Percentiles rank a stretch among this genome's conserved stretches.
phyloP scores from a whole-genome alignment of 2,329 filamentous ascomycete genomes.

The Pseudogymnoascus sp. region DNA sequence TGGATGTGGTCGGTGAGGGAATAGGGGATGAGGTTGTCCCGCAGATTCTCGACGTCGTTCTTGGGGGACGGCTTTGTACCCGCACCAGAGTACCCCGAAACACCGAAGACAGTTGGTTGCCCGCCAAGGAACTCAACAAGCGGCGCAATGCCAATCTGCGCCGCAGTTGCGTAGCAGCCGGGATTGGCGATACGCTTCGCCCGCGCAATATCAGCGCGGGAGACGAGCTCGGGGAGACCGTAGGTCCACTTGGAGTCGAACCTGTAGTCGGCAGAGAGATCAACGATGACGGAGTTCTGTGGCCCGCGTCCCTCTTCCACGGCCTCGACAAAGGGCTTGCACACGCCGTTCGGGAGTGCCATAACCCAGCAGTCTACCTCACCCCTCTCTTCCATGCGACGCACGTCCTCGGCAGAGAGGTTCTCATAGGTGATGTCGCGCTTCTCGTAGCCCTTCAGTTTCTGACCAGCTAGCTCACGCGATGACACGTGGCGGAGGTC shows the following conservation, averaged over 20 bases:
- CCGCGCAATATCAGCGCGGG: slow-evolving; percentile 65
- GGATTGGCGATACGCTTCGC: slow-evolving; percentile 84
- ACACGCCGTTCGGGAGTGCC: slow-evolving; percentile 91
- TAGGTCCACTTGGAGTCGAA: slow-evolving; percentile 85
- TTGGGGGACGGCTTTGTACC: slow-evolving; percentile 91
- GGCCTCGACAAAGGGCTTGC: slow-evolving; percentile 87
- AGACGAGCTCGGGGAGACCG: slow-evolving; percentile 77
- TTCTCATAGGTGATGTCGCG: slow-evolving; percentile 89
- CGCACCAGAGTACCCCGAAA: slow-evolving; percentile 89
- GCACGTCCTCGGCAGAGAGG: slow-evolving; percentile 76
- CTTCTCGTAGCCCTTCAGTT: slow-evolving; percentile 85
- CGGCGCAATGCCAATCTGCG: slow-evolving; percentile 81
- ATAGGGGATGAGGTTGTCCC: slow-evolving; percentile 85
- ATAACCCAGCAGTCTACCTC: slow-evolving; percentile 96
- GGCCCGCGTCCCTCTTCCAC: slow-evolving; percentile 59
- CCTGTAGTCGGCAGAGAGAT: slow-evolving; percentile 93
- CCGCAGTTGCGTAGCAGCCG: slow-evolving; percentile 90
- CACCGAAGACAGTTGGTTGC: slow-evolving; percentile 76
- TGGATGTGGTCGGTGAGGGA: slow-evolving; percentile 90
- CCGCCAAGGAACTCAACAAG: slow-evolving; percentile 68
- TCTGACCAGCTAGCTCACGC: slow-evolving; percentile 79
- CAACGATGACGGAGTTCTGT: slow-evolving; percentile 69
- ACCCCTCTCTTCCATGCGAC: slow-evolving; percentile 71
- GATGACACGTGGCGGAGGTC: slow-evolving; percentile 89
- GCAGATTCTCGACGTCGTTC: slow-evolving; percentile 79